Evolutionary conservation across 1,284 basidiomycete genomes (phyloP).

Genomic region (Cutaneotrichosporon dermatis): DNA sequence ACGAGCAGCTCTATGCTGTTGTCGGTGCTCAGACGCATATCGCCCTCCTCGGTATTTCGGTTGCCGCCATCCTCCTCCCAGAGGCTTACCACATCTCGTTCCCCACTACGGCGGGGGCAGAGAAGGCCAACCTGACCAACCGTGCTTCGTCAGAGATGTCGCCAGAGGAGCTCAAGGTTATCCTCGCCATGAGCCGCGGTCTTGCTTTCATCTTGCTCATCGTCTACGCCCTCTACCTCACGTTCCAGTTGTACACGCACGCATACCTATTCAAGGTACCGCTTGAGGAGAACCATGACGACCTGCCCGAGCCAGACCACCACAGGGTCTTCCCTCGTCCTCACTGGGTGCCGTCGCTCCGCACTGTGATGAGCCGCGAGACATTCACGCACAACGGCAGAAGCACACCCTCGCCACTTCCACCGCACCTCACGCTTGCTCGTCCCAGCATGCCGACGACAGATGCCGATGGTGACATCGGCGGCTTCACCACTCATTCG

Average conservation of each 20-base stretch:
- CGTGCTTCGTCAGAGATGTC: not conserved
- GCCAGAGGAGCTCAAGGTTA: constrained; percentile 32
- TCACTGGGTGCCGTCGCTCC: constrained; percentile 42
- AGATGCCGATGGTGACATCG: constrained; percentile 5
- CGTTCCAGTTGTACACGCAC: constrained; percentile 57
- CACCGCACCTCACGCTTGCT: not conserved
- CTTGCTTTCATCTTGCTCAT: constrained; percentile 57
- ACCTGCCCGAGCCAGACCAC: constrained; percentile 39
- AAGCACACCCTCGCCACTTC: not conserved
- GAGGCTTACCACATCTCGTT: constrained; percentile 58
- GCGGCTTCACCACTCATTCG: not conserved
- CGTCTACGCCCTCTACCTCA: constrained; percentile 52
- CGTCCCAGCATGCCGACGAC: not conserved
- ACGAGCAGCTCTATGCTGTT: constrained; percentile 61
- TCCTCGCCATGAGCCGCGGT: constrained; percentile 53
- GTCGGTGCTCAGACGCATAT: constrained; percentile 75
- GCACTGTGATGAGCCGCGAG: constrained; percentile 15
- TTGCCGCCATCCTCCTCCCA: constrained; percentile 67
- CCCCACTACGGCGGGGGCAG: constrained; percentile 25
- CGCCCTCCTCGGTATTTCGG: constrained; percentile 69
- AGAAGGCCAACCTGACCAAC: constrained; percentile 4
- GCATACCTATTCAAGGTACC: constrained; percentile 55
- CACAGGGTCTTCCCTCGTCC: constrained; percentile 43
- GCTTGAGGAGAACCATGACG: constrained; percentile 26
- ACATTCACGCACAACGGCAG: not conserved